Conservation (phyloP, 495 filamentous ascomycete species). For the Aspergillus baeticus region DNA sequence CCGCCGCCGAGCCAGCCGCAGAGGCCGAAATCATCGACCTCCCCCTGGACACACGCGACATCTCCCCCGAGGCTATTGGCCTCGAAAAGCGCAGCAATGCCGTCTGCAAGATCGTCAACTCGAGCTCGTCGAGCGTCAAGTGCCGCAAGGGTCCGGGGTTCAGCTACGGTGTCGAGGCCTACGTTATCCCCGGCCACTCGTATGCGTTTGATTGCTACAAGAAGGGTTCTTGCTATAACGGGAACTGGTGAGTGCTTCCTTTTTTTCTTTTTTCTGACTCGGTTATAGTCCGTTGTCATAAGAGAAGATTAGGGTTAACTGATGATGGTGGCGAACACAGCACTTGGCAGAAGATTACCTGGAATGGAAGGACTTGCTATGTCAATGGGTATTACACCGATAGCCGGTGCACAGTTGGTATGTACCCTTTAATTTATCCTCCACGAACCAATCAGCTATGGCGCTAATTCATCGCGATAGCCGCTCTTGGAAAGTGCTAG, state of each 20-base stretch:
- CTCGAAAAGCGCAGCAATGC: constrained; percentile 1
- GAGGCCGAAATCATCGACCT: no score
- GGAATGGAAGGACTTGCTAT: constrained; percentile 8
- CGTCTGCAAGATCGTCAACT: constrained; percentile 7
- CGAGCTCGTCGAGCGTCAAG: not conserved
- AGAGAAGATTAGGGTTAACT: no score
- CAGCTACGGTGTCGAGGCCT: not conserved
- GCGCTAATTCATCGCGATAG: not conserved
- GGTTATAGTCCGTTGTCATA: no score
- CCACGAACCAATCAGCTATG: not conserved
- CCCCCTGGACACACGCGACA: not conserved
- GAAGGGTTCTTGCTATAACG: constrained; percentile 8
- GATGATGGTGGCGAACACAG: not conserved
- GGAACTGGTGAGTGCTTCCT: constrained; percentile 10
- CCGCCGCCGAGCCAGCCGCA: not conserved
- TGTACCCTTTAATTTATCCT: not conserved
- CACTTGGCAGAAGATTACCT: constrained; percentile 8
- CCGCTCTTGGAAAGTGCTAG: constrained; percentile 5
- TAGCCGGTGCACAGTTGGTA: constrained; percentile 11
- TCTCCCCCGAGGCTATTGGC: constrained; percentile 4
- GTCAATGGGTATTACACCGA: constrained; percentile 17
- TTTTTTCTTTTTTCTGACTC: not conserved
- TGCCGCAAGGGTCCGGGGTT: constrained; percentile 11
- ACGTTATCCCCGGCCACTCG: not conserved
- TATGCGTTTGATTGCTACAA: constrained; percentile 9